Percentiles rank a stretch among this genome's conserved stretches.
Conservation (phyloP, 441 rosid species). For the Populus hybrid region DNA sequence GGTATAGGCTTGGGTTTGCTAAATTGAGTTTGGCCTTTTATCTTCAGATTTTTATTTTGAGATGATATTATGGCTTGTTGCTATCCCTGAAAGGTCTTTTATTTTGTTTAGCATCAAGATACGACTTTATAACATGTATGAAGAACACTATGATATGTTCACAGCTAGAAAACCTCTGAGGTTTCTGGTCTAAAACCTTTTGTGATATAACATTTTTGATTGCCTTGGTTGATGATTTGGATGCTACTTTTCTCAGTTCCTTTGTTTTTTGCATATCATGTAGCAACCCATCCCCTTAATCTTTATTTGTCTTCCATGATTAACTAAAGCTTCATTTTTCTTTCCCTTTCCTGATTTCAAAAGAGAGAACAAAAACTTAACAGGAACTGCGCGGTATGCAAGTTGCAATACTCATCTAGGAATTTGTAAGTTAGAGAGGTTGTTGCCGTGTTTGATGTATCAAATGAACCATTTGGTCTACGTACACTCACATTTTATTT, state of each 20-base stretch:
- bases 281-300: background rate
- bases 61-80: too few species aligned
- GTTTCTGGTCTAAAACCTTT: background rate
- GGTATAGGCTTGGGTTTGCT: too few species aligned
- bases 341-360: background rate
- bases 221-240: background rate
- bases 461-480: background rate
- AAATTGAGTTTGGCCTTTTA: too few species aligned
- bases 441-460: background rate
- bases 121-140: background rate
- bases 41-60: too few species aligned
- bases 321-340: background rate
- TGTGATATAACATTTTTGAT: background rate
- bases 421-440: conserved; percentile 51
- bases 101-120: too few species aligned
- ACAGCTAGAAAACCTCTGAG: background rate
- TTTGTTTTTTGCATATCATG: background rate
- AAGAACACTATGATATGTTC: background rate
- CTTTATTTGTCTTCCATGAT: background rate
- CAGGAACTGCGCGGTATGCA: conserved; percentile 65
- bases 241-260: background rate
- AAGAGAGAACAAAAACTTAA: conserved; percentile 63
- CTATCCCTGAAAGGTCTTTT: too few species aligned
- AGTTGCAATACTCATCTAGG: conserved; percentile 73
- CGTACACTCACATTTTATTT: background rate